Base-by-base conservation (phyloP, 2,329 filamentous ascomycete species). In the Sclerotinia trifoliorum region DNA sequence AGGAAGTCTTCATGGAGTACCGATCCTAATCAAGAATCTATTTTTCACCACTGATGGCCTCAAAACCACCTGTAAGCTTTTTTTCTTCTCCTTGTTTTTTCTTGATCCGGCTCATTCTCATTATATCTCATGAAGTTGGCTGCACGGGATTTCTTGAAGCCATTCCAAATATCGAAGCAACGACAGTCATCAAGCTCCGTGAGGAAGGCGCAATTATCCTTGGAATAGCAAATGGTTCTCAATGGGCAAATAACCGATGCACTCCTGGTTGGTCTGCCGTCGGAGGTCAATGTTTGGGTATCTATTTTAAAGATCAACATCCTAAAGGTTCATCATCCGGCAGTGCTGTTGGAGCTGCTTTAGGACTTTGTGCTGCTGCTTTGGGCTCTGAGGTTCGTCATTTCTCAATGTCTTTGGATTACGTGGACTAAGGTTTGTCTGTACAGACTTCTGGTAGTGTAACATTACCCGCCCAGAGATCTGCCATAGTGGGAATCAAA, bases 401-500 rank as follows among this genome's bases (percentile, higher is more conserved):
- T 11, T 58, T 8, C 10, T n/a, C 32, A 19, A 17, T 48, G 26
- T 13, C 10, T 24, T 6, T 8, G 32, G 26, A 35, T 26, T 1
- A 24, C 26, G 32, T 26, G 5, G 21, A 54, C 44, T 67, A 19
- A 55, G 51, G 60, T 3, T 76, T 2, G 13, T 19, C 21, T 6
- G 10, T 29, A 8, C 15, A 68, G 66, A 68, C 88, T 0, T 82
- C 82, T 68, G 88, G 88, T 5, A 88, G 84, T 21, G 89, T 91
- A 63, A 75, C 89, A 6, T 81, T 80, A 10, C 89, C 89, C 0
- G 74, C 79, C 0, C 71, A 77, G 29, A 66, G 71, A 19, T 89
- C 85, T 78, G 88, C 88, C 65, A 75, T 90, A 2, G 88, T 90
- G 0, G 88, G 87, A 1, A 86, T 91, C 74, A 89, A 88, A 75